Base-by-base conservation (phyloP, 148 eudicot genomes). In the Nyssa sinensis region DNA sequence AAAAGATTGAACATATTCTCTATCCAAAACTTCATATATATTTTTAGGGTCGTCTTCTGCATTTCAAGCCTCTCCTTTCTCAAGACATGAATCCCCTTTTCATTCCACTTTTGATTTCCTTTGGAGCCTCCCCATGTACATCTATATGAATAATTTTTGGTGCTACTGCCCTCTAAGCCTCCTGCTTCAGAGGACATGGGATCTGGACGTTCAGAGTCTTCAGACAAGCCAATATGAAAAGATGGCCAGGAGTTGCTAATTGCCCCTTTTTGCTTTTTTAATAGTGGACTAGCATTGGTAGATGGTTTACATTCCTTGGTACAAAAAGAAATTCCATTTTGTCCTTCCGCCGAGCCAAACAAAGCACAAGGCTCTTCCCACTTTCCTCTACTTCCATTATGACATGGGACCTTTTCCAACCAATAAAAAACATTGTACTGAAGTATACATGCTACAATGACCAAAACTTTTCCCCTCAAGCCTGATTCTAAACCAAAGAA, bases 331-430 rank as follows among this genome's bases (percentile, higher is more conserved):
- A 67, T 29, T 63, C 29, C 64, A 21, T 60, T 44, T 14, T n/a
- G 66, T 60, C 41, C 90, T 80, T 84, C 89, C 25, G 74, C 57
- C 5, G 93, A 78, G 68, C 88, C 79, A 81, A 95, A 95, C 69
- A 95, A 78, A 35, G 97, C 93, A 72, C 99, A 95, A 67, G 94
- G 97, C 81, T 93, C 99, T 80, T 93, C 97, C 89, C 93, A 93
- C 34, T 58, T 67, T 60, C n/a, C n/a, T 64, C 73, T 84, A 65
- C 84, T 88, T 11, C 62, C 79, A 65, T 80, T 70, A 44, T 65
- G 65, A 83, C 83, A 64, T 33, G 94, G 93, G 80, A 89, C 86
- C 77, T 66, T 81, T 69, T 93, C 97, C 87, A 95, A 79, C 99
- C 99, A 95, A 70, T 70, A 92, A 76, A 89, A 95, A 66, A 91